Percentiles rank a stretch among this genome's conserved stretches.
phyloP scores from a whole-genome alignment of 768 basidiomycete species.

The Trametopsis cervina region DNA sequence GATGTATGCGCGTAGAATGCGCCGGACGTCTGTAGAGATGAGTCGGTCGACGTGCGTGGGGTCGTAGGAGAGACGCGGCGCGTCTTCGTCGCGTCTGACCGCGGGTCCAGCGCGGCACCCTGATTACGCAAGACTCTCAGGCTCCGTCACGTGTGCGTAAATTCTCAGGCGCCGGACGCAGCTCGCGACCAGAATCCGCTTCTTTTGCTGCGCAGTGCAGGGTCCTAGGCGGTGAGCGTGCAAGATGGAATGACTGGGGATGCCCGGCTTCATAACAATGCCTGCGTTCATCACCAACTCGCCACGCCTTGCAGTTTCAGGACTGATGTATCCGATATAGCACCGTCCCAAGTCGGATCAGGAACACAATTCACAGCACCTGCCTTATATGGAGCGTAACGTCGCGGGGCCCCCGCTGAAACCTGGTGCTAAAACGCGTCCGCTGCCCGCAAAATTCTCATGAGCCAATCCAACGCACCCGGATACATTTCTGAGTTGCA shows the following conservation, averaged over 20 bases:
- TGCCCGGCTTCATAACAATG: neutral
- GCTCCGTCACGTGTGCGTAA: conserved; percentile 9
- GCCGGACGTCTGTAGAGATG: neutral
- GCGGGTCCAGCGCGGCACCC: conserved; percentile 7
- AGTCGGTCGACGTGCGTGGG: neutral
- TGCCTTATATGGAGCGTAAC: neutral
- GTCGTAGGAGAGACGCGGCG: neutral
- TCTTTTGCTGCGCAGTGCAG: neutral
- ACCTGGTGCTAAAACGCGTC: neutral
- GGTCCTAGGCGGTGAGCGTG: neutral
- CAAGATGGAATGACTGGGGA: too few species aligned
- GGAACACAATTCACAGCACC: conserved; percentile 2
- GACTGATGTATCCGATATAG: conserved; percentile 5
- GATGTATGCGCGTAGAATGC: neutral
- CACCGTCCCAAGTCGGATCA: conserved; percentile 2
- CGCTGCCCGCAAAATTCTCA: too few species aligned
- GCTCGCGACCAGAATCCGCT: neutral
- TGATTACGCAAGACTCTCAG: conserved; percentile 9
- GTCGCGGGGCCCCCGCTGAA: neutral
- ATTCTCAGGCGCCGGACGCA: neutral
- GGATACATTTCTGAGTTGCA: too few species aligned
- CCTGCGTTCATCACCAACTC: neutral
- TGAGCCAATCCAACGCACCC: too few species aligned
- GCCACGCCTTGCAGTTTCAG: neutral
- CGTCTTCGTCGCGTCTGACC: conserved; percentile 7